Conservation (phyloP, 108 stramenopile species). For the Cyclostephanos tholiformis region DNA sequence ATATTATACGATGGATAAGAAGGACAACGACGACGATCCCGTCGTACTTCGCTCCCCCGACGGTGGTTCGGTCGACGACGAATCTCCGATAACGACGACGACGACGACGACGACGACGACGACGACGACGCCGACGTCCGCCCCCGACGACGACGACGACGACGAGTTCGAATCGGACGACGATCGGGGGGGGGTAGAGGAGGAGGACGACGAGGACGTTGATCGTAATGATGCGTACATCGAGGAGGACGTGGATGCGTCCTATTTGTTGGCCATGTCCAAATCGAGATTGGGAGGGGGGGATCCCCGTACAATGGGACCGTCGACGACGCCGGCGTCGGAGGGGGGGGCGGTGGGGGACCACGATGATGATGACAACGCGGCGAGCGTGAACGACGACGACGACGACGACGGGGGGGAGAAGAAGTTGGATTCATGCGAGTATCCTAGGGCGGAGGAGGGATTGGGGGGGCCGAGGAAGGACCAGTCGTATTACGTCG, state of each 20-base stretch:
- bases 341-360: not conserved
- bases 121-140: not conserved
- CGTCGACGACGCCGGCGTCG: not conserved
- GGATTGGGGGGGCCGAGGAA: not conserved
- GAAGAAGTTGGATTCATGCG: not conserved
- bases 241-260: not conserved
- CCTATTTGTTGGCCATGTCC: slow-evolving; percentile 18
- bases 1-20: not conserved
- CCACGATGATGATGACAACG: not conserved
- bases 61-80: not conserved
- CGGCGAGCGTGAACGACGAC: no score
- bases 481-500: slow-evolving; percentile 1
- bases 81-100: not conserved
- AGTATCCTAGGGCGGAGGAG: not conserved
- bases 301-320: not conserved
- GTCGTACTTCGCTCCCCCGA: slow-evolving; percentile 8
- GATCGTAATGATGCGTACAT: slow-evolving; percentile 1
- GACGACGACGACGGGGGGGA: not conserved
- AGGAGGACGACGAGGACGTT: slow-evolving; percentile 9
- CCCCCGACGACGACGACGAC: not conserved
- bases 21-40: not conserved
- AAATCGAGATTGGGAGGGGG: slow-evolving; percentile 21
- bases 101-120: not conserved
- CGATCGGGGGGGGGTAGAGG: slow-evolving; percentile 10
- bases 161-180: slow-evolving; percentile 10